A percentile compares a stretch with the other conserved stretches of the same genome.
Conservation (phyloP, 202 grass and related monocot genomes). For the Panicum hallii region DNA sequence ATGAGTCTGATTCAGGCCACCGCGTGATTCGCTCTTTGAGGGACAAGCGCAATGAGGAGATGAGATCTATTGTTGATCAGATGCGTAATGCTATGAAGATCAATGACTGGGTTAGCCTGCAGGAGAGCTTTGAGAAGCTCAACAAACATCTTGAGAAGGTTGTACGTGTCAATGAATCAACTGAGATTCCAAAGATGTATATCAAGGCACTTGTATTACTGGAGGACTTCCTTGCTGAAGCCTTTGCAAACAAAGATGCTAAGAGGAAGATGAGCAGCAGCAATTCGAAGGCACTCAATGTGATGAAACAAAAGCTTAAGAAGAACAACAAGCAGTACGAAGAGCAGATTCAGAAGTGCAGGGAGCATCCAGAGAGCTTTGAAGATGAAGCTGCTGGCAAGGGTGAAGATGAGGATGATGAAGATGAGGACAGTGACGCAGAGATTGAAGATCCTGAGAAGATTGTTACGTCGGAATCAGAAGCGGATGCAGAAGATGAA, state of each 20-base stretch:
- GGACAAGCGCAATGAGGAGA: conserved; percentile 90
- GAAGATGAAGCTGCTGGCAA: conserved; percentile 56
- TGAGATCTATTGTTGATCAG: conserved; percentile 84
- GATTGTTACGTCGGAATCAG: conserved; percentile 47
- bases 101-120: conserved; percentile 92
- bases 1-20: conserved; percentile 75
- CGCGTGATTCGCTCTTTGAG: conserved; percentile 74
- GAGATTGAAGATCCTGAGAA: conserved; percentile 68
- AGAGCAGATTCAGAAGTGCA: conserved; percentile 68
- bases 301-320: conserved; percentile 92
- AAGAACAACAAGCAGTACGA: conserved; percentile 98
- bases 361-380: conserved; percentile 68
- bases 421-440: conserved; percentile 27
- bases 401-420: conserved; percentile 28
- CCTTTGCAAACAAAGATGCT: conserved; percentile 88
- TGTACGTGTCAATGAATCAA: conserved; percentile 78
- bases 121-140: conserved; percentile 90
- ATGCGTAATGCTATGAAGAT: conserved; percentile 96
- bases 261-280: conserved; percentile 99
- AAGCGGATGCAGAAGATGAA: conserved; percentile 45
- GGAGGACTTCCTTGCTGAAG: conserved; percentile 86
- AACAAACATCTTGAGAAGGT: conserved; percentile 99
- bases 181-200: conserved; percentile 76
- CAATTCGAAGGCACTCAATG: conserved; percentile 79
- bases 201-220: conserved; percentile 85